Conservation (phyloP, 129 eudicot species). For the Artemisia annua region DNA sequence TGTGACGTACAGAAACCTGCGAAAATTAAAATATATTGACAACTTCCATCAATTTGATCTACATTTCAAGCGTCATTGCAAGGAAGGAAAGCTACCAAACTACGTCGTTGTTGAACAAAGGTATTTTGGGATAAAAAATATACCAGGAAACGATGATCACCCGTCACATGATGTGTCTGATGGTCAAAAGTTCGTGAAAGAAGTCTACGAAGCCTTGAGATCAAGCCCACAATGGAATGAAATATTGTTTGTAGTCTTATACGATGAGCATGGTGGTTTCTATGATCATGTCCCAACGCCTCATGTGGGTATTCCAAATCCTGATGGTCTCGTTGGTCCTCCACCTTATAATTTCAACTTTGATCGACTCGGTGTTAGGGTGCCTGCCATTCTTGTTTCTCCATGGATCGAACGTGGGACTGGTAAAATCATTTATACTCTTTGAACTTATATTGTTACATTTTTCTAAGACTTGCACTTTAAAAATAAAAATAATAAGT, state of each 20-base stretch:
- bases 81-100: slow-evolving; percentile 82
- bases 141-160: slow-evolving; percentile 93
- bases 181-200: slow-evolving; percentile 79
- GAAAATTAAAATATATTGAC: slow-evolving; percentile 68
- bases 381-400: slow-evolving; percentile 76
- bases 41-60: slow-evolving; percentile 81
- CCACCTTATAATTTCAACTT: slow-evolving; percentile 70
- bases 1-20: slow-evolving; percentile 52
- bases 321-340: slow-evolving; percentile 73
- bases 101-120: slow-evolving; percentile 78
- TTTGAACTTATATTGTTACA: background rate
- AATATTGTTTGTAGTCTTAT: slow-evolving; percentile 61
- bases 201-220: slow-evolving; percentile 81
- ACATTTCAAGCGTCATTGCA: slow-evolving; percentile 69
- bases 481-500: background rate
- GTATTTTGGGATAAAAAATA: slow-evolving; percentile 49
- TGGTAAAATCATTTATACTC: slow-evolving; percentile 30
- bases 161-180: slow-evolving; percentile 83
- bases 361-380: slow-evolving; percentile 90
- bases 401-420: slow-evolving; percentile 96
- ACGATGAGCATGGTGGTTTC: slow-evolving; percentile 97
- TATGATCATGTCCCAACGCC: slow-evolving; percentile 97
- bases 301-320: slow-evolving; percentile 60
- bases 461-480: background rate
- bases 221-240: slow-evolving; percentile 97